A percentile compares a stretch with the other conserved stretches of the same genome.
Evolutionary conservation across 306 rosid genomes (phyloP).

Genomic region (Lathyrus oleraceus): DNA sequence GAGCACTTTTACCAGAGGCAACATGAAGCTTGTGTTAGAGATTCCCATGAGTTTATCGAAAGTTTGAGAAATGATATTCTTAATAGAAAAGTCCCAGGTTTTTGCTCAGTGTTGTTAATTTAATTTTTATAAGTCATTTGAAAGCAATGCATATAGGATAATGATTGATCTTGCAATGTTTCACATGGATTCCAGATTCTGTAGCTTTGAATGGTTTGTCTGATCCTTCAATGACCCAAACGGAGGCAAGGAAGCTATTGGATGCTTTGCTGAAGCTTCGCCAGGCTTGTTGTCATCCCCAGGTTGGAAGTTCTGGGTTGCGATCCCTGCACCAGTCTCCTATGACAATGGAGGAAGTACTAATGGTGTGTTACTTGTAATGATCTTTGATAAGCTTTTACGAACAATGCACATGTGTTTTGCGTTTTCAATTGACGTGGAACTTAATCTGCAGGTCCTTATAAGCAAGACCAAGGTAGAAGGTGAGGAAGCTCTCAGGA

Average conservation of each 20-base stretch:
- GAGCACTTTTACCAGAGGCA: slow-evolving; percentile 97
- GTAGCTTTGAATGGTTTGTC: slow-evolving; percentile 50
- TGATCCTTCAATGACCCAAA: slow-evolving; percentile 69
- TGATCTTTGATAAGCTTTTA: slow-evolving; percentile 14
- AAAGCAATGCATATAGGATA: slow-evolving; percentile 27
- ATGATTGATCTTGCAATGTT: slow-evolving; percentile 40
- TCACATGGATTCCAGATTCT: slow-evolving; percentile 52
- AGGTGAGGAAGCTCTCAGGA: slow-evolving; percentile 96
- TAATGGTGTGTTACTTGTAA: slow-evolving; percentile 59
- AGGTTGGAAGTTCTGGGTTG: slow-evolving; percentile 94
- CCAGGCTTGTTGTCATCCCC: slow-evolving; percentile 99
- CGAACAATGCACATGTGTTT: background rate
- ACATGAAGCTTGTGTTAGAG: slow-evolving; percentile 83
- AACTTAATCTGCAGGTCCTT: slow-evolving; percentile 69
- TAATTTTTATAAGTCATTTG: slow-evolving; percentile 41
- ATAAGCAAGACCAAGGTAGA: slow-evolving; percentile 87
- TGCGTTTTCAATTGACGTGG: slow-evolving; percentile 27
- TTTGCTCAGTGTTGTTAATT: slow-evolving; percentile 31
- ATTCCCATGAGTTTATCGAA: slow-evolving; percentile 83
- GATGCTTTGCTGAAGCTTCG: slow-evolving; percentile 92
- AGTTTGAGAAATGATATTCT: slow-evolving; percentile 72
- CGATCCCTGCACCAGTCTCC: slow-evolving; percentile 93
- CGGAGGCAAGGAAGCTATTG: slow-evolving; percentile 88
- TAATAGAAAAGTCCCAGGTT: slow-evolving; percentile 70
- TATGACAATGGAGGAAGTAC: slow-evolving; percentile 96